Evolutionary conservation across 2,329 filamentous ascomycete species (phyloP), one percentile per base, ranked within the genome.

Genomic region (Microcyclosporella mali): DNA sequence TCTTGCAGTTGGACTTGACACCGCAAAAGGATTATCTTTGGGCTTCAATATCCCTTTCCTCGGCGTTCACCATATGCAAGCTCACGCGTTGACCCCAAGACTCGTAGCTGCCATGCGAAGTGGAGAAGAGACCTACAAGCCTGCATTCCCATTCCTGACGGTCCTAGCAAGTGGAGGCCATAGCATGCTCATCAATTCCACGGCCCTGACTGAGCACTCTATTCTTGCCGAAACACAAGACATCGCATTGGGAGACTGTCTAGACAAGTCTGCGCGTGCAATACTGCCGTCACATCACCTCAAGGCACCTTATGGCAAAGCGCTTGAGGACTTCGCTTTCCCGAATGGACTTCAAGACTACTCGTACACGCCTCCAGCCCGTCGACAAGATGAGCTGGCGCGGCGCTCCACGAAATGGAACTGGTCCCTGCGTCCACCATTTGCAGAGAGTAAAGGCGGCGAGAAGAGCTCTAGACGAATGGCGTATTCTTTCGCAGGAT

Each of bases 31-130:
- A 0, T 74, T 97, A 15, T 81, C 89, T 0, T 72, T 85, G 15
- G 88, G 87, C 29, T 94, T 86, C 86, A 75, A 81, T 51, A 75
- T 88, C 29, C 89, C 90, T 2, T 70, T 97, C 25, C 64, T 97
- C 1, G 92, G 81, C 1, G 85, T 95, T 1, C 85, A 98, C 64
- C 92, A 98, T 65, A 97, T 98, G 92, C 89, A 95, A 63, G 92
- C 89, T 9, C 92, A 98, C 65, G 84, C 92, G 14, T 69, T 98
- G 49, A 97, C 92, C 14, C 85, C 90, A 12, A 76, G 88, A 8
- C 75, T 98, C 32, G 81, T 56, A 8, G 34, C 30, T 16, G 50
- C 52, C n/a, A 46, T 46, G 53, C 46, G 14, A 14, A n/a, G n/a
- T 29, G 4, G 11, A 4, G 21, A 45, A 11, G n/a, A 37, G 15